Conservation (phyloP, 2,329 filamentous ascomycete genomes). For the Bimuria novae-zelandiae region DNA sequence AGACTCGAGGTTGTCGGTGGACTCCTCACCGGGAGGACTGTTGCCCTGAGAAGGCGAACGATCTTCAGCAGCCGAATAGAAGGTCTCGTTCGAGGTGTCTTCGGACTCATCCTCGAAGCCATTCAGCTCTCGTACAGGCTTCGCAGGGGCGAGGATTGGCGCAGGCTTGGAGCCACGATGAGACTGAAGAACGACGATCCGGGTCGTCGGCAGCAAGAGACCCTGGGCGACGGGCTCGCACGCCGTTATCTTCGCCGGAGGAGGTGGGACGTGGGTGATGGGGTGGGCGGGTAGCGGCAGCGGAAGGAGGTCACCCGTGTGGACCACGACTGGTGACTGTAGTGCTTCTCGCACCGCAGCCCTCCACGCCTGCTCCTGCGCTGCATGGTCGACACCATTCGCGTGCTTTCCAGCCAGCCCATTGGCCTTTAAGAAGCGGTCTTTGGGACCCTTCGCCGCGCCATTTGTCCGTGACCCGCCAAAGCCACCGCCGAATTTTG, state of each 20-base stretch:
- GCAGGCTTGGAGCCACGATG: constrained; percentile 58
- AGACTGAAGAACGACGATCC: constrained; percentile 77
- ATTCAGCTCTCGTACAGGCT: constrained; percentile 60
- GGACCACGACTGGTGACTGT: constrained; percentile 73
- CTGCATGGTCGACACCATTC: constrained; percentile 21
- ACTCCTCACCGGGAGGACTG: constrained; percentile 47
- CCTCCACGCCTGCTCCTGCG: constrained; percentile 43
- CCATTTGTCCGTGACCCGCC: constrained; percentile 40
- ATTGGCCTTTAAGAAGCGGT: constrained; percentile 43
- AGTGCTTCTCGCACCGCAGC: constrained; percentile 72
- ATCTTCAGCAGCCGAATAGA: constrained; percentile 90
- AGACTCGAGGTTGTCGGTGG: constrained; percentile 54
- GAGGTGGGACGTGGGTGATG: constrained; percentile 81
- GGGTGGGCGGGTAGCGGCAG: constrained; percentile 78
- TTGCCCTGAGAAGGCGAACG: constrained; percentile 44
- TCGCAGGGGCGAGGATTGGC: constrained; percentile 48
- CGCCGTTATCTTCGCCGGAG: constrained; percentile 85
- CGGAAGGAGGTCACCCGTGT: constrained; percentile 81
- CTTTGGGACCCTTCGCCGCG: constrained; percentile 34
- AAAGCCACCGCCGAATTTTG: constrained; percentile 74
- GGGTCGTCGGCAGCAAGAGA: constrained; percentile 74
- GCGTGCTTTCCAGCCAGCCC: constrained; percentile 32
- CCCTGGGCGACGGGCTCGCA: constrained; percentile 95
- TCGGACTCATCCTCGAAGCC: constrained; percentile 76
- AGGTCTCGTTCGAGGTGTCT: constrained; percentile 86